These are phyloP conservation scores for Xylariaceae sp. DNA, from an alignment of 2,329 filamentous ascomycete genomes.

Conservation along the genomic window DNA sequence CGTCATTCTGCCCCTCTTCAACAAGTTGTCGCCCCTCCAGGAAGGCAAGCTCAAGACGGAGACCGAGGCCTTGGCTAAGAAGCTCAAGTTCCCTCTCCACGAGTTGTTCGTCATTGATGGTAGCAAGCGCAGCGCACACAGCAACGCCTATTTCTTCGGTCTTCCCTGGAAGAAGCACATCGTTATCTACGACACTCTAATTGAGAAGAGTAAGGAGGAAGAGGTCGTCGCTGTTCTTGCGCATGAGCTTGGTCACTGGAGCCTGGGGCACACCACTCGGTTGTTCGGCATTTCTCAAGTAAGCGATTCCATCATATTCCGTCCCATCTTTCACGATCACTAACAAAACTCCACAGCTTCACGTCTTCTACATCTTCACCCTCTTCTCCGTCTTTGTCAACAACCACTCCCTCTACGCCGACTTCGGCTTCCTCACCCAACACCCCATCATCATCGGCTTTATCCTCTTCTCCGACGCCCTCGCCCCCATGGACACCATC, in stretches of 20 bases:
- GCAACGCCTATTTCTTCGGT: slow-evolving; percentile 93
- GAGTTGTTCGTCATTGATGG: slow-evolving; percentile 94
- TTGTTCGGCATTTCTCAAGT: slow-evolving; percentile 83
- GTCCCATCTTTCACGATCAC: slow-evolving; percentile 4
- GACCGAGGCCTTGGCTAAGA: slow-evolving; percentile 77
- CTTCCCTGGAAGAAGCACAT: slow-evolving; percentile 99
- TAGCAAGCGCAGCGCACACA: slow-evolving; percentile 81
- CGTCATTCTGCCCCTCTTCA: slow-evolving; percentile 90
- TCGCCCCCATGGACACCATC: slow-evolving; percentile 88
- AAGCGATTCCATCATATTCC: slow-evolving; percentile 26
- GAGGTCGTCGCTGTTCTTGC: slow-evolving; percentile 94
- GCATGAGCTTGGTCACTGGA: slow-evolving; percentile 97
- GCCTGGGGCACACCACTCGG: slow-evolving; percentile 87
- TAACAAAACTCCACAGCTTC: slow-evolving; percentile 53
- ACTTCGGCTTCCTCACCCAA: slow-evolving; percentile 81
- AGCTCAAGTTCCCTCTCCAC: slow-evolving; percentile 83
- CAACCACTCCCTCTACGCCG: slow-evolving; percentile 83
- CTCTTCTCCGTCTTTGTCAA: slow-evolving; percentile 97
- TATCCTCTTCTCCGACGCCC: slow-evolving; percentile 93
- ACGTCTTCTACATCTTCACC: slow-evolving; percentile 94
- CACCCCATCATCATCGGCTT: slow-evolving; percentile 95
- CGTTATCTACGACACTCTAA: slow-evolving; percentile 96
- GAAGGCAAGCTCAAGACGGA: slow-evolving; percentile 81
- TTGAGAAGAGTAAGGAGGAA: slow-evolving; percentile 87
- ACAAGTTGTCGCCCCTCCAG: slow-evolving; percentile 91